Conservation (phyloP, 1,139 yeast species). For the Yamadazyma dushanensis region DNA sequence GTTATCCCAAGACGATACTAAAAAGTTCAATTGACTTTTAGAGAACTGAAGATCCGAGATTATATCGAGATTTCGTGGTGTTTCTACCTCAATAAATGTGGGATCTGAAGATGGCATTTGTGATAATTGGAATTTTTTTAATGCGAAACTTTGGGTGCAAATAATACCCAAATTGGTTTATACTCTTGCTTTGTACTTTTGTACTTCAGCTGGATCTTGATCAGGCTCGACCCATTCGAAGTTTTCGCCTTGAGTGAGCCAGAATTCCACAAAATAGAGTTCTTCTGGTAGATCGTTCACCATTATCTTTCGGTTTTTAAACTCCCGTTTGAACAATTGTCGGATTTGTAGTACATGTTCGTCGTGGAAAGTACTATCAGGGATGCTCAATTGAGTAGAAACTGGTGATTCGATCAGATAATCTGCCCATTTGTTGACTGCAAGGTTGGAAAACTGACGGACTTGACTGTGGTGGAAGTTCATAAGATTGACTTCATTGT, state of each 20-base stretch:
- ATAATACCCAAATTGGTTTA: too few species aligned
- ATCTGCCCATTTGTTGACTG: conserved; percentile 23
- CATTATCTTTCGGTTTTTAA: conserved; percentile 31
- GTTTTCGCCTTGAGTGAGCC: conserved; percentile 36
- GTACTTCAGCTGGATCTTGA: conserved; percentile 46
- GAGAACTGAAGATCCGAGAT: conserved; percentile 36
- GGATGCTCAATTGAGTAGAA: conserved; percentile 1
- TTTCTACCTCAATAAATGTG: conserved; percentile 8
- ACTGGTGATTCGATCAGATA: conserved; percentile 30
- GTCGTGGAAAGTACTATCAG: conserved; percentile 6
- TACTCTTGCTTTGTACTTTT: conserved; percentile 12
- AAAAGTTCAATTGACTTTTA: conserved; percentile 25
- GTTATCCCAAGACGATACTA: conserved; percentile 46
- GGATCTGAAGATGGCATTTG: background rate
- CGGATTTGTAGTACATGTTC: conserved; percentile 17
- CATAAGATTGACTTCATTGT: conserved; percentile 37
- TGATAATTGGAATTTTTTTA: background rate
- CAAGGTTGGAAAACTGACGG: conserved; percentile 21
- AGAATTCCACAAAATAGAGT: conserved; percentile 36
- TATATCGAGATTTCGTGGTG: conserved; percentile 26
- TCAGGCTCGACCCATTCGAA: conserved; percentile 51
- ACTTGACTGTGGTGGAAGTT: conserved; percentile 40
- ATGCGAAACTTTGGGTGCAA: too few species aligned
- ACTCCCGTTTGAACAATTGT: conserved; percentile 23
- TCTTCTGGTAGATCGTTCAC: conserved; percentile 38